Evolutionary conservation across 805 yeast species (phyloP).

Genomic region (Yarrowia sp.): DNA sequence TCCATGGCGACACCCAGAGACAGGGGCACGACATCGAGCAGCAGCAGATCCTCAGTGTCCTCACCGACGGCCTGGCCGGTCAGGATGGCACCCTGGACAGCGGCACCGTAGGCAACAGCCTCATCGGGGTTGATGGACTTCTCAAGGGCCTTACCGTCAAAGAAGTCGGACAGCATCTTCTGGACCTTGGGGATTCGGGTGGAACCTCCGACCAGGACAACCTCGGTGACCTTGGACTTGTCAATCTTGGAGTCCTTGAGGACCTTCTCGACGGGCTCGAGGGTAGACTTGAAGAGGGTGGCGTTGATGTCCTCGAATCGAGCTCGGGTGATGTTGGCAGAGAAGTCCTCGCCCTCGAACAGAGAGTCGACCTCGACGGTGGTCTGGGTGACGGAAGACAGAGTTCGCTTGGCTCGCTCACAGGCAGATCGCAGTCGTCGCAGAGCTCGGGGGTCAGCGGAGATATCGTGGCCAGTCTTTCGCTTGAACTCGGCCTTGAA

Average conservation of each 20-base stretch:
- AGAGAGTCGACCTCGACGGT: constrained; percentile 96
- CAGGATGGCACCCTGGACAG: constrained; percentile 98
- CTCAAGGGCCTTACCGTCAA: constrained; percentile 95
- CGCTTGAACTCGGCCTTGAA: constrained; percentile 94
- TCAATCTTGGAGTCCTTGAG: constrained; percentile 88
- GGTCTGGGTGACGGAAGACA: constrained; percentile 95
- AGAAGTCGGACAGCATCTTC: constrained; percentile 91
- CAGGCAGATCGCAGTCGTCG: constrained; percentile 99
- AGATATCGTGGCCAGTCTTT: constrained; percentile 91
- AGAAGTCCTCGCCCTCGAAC: constrained; percentile 94
- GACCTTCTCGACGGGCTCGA: constrained; percentile 94
- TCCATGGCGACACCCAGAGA: constrained; percentile 99
- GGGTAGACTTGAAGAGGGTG: constrained; percentile 88
- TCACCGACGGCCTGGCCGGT: constrained; percentile 90
- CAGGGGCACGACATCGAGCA: constrained; percentile 97
- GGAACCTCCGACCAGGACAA: constrained; percentile 97
- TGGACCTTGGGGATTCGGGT: constrained; percentile 99
- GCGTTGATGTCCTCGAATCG: constrained; percentile 97
- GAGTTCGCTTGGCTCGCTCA: constrained; percentile 98
- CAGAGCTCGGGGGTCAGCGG: constrained; percentile 90
- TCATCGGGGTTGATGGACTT: constrained; percentile 98
- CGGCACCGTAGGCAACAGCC: constrained; percentile 99
- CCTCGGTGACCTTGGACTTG: constrained; percentile 88
- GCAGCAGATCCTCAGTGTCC: constrained; percentile 92
- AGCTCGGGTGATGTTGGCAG: constrained; percentile 93